Conservation (phyloP, 2,329 filamentous ascomycete genomes). For the Trichoderma brevicompactum region DNA sequence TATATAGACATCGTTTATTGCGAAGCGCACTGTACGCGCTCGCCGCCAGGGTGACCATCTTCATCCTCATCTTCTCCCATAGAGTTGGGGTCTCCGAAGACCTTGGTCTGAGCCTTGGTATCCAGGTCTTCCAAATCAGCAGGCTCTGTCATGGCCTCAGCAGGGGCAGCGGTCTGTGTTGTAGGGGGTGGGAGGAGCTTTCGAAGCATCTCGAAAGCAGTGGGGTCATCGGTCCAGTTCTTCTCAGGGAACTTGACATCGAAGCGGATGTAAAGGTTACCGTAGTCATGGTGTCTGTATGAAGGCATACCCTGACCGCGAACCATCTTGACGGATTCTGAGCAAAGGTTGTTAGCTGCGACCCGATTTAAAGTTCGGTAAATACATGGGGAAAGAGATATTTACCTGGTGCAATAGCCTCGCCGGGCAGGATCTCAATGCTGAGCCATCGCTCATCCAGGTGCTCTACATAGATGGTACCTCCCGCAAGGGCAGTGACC, state of each 20-base stretch:
- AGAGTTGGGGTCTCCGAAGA: conserved; percentile 65
- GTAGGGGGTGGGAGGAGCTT: conserved; percentile 76
- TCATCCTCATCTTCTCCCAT: conserved; percentile 77
- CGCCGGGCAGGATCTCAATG: conserved; percentile 89
- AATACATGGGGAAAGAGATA: conserved; percentile 29
- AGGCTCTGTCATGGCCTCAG: conserved; percentile 89
- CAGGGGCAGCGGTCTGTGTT: conserved; percentile 68
- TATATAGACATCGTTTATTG: conserved; percentile 62
- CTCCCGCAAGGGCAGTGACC: conserved; percentile 90
- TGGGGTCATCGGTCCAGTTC: conserved; percentile 67
- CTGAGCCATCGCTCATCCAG: conserved; percentile 96
- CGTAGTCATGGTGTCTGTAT: conserved; percentile 89
- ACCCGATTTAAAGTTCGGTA: neutral
- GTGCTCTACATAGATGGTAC: conserved; percentile 90
- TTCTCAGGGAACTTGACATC: conserved; percentile 94
- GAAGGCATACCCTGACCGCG: conserved; percentile 98
- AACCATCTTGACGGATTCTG: conserved; percentile 90
- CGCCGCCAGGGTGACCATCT: conserved; percentile 72
- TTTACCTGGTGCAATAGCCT: conserved; percentile 91
- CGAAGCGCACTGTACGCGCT: conserved; percentile 84
- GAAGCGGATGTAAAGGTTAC: conserved; percentile 97
- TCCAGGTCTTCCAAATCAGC: conserved; percentile 88
- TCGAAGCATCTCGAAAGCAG: conserved; percentile 79
- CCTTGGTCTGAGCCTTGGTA: conserved; percentile 64
- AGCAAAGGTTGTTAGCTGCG: conserved; percentile 27